Base-by-base conservation (phyloP, 176 grass and related monocot species). In the Eragrostis nindensis region DNA sequence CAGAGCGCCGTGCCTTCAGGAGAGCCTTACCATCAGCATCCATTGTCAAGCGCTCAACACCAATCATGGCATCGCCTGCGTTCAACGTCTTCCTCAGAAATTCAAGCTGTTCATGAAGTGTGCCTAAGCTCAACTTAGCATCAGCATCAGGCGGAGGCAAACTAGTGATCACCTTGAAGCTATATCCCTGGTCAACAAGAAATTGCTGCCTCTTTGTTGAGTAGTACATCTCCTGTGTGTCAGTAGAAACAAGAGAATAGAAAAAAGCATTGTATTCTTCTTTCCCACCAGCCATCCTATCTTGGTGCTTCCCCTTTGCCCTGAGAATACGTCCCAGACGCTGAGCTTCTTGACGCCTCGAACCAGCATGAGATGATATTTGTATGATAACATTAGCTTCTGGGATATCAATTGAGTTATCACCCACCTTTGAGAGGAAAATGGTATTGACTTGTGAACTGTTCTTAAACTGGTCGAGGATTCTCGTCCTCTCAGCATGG, bases 241-340 rank as follows among this genome's bases (percentile, higher is more conserved):
- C 95, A 57, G 95, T 98, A 24, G 95, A 98, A 77, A 98, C 95
- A 82, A 98, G 92, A 25, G 95, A 98, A 84, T 95, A 98, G 88
- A 98, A 98, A 81, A 95, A 98, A 68, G 95, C 95, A 84, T 98
- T 98, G 86, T 98, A 98, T 86, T 98, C 95, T 95, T 98, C 95
- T 93, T 98, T 98, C 48, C n/a, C 95, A 46, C 95, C 95, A 82
- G 95, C 92, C 86, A 98, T 87, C 82, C 95, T 91, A 85, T 98
- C 95, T 91, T 98, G 95, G 29, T 87, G 90, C 78, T 89, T 87
- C 70, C 95, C 95, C 95, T 98, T 98, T 50, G 95, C 95, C 88
- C 95, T 98, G 62, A 98, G 95, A 93, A 98, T 98, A 89, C 95
- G 95, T 39, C 95, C 95, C 81, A 98, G 64, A 78, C 95, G 95